Base-by-base conservation (phyloP, 208 protist genomes). In the Trypanosoma scelopori region DNA sequence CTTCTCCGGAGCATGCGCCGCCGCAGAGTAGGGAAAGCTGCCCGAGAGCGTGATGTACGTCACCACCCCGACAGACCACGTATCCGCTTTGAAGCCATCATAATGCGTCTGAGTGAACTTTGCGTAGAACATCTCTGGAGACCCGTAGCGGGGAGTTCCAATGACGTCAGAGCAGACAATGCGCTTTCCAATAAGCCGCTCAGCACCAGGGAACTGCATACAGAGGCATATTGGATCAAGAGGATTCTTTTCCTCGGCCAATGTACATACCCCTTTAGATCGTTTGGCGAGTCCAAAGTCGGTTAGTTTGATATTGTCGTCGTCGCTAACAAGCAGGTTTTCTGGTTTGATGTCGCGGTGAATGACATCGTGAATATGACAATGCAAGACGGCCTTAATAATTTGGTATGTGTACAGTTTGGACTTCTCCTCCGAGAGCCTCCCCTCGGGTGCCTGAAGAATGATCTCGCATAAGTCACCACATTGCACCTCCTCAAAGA, bases 1-100 rank as follows among this genome's bases (percentile, higher is more conserved):
- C 85, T 97, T 77, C 80, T 93, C 79, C 73, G 89, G 70, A 48
- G 95, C 59, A 68, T 77, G 78, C 60, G 97, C 79, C 73, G 97
- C 83, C 0, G 87, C 78, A 9, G 84, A 92, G 69, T 99, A 99
- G 15, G 98, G 98, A 30, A 99, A 93, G 60, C 87, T 95, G 46
- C 98, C 98, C 37, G 96, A 97, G 6, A 99, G 82, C 28, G 98
- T 92, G 22, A 98, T 98, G 81, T 96, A 99, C 4, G 98, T 90
- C 23, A 99, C 96, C 2, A 99, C 94, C 18, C 97, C 97, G 25
- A 98, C 89, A 12, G 89, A 96, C 97, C 97, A 99, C 50, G 98
- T 91, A 80, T 99, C 97, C 18, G 96, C 90, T 71, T 84, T 83
- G 61, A 95, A 96, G 27, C 94, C 96, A 60, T 98, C 94, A 76